These are phyloP conservation scores for Trichophyton mentagrophytes DNA, from an alignment of 2,329 filamentous ascomycete genomes.

Conservation along the genomic window DNA sequence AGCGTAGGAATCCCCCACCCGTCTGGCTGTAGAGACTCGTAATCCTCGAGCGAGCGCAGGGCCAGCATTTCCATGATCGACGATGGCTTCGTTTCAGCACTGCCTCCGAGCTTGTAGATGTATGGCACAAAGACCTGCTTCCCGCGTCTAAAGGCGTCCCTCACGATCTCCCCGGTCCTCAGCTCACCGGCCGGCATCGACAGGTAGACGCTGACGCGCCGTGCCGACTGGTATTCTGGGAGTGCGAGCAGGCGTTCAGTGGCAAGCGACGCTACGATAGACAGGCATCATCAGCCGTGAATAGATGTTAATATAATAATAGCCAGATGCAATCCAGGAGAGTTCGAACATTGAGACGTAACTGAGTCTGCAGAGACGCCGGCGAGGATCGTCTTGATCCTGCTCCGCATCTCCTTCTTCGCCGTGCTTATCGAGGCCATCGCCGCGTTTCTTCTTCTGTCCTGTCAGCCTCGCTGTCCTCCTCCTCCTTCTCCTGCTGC, in stretches of 20 bases:
- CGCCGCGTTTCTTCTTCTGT: not conserved
- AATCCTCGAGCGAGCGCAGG: constrained; percentile 60
- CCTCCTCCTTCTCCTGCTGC: no score
- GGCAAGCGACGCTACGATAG: constrained; percentile 47
- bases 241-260: constrained; percentile 54
- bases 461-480: no score
- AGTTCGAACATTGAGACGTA: constrained; percentile 54
- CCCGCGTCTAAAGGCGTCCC: constrained; percentile 59
- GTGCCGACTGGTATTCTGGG: constrained; percentile 62
- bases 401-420: constrained; percentile 62
- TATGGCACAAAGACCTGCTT: constrained; percentile 91
- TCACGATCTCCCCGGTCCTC: constrained; percentile 69
- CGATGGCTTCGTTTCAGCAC: constrained; percentile 33
- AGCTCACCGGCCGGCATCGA: constrained; percentile 86
- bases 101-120: constrained; percentile 48
- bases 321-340: not conserved
- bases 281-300: constrained; percentile 15
- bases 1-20: constrained; percentile 93
- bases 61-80: constrained; percentile 95
- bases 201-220: constrained; percentile 70
- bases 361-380: constrained; percentile 50
- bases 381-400: constrained; percentile 56
- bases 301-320: not conserved
- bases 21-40: constrained; percentile 61
- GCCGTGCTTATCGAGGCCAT: constrained; percentile 46